Evolutionary conservation across 2,329 filamentous ascomycete genomes (phyloP).

Genomic region (Endoconidiophora polonica): DNA sequence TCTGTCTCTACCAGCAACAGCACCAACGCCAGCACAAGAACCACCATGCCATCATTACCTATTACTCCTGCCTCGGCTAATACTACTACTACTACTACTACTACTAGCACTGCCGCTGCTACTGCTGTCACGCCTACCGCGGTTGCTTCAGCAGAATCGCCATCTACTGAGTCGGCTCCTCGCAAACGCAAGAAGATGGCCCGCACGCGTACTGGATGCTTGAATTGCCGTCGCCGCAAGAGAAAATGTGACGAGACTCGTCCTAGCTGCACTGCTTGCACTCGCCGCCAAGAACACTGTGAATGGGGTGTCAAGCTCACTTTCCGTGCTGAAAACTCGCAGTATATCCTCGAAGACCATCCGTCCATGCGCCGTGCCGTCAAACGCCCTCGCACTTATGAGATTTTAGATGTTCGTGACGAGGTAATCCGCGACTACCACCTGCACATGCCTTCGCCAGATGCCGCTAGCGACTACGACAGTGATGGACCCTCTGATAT

Average conservation of each 20-base stretch:
- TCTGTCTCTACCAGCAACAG: not conserved
- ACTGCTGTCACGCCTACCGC: not conserved
- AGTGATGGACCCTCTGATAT: not conserved
- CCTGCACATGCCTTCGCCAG: conserved; percentile 14
- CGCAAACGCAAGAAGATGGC: conserved; percentile 18
- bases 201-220: conserved; percentile 22
- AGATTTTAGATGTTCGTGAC: conserved; percentile 23
- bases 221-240: conserved; percentile 25
- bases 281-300: conserved; percentile 19
- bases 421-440: conserved; percentile 24
- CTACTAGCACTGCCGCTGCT: not conserved
- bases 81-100: not conserved
- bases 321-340: conserved; percentile 23
- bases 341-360: conserved; percentile 19
- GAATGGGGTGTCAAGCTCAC: conserved; percentile 24
- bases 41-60: not conserved
- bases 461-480: conserved; percentile 12
- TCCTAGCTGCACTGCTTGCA: conserved; percentile 22
- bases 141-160: not conserved
- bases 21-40: not conserved
- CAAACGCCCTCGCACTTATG: conserved; percentile 18
- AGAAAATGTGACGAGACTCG: conserved; percentile 23
- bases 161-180: conserved; percentile 7
- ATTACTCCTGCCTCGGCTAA: not conserved
- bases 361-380: conserved; percentile 21